Base-by-base conservation (phyloP, 306 rosid species). In the Vachellia collinsii region DNA sequence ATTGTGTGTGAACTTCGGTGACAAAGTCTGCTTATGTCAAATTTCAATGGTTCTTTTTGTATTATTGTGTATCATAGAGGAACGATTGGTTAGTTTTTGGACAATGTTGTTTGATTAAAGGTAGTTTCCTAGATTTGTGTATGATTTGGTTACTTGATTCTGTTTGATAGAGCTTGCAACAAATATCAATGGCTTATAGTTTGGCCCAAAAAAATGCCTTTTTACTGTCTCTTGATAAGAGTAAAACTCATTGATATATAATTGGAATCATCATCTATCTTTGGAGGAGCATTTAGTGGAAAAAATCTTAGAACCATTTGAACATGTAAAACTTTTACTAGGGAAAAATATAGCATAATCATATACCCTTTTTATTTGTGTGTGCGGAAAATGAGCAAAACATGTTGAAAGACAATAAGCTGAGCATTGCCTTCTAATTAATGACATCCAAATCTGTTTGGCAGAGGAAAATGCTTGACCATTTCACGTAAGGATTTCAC, bases 131-230 rank as follows among this genome's bases (percentile, higher is more conserved):
- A 11, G 37, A 14, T 65, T 16, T 46, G 11, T 29, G 38, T 47
- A 20, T 80, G 63, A 73, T 69, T 61, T 77, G 66, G 58, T 77
- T 77, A 16, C 17, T 59, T 67, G 66, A 50, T 72, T 5, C 20
- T 79, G 38, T 72, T 75, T 59, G 16, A 48, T 79, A 81, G 83
- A 79, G 75, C 16, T 63, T 58, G 68, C 80, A 44, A 77, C 61
- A 53, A 34, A 70, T 29, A 68, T 72, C 84, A 78, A 94, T 95
- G 99, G 93, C 99, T 82, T 93, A 84, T 76, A 73, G 97, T 79
- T 92, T 96, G n/a, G n/a, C n/a, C n/a, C n/a, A n/a, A n/a, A n/a
- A n/a, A n/a, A n/a, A n/a, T n/a, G n/a, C n/a, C n/a, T n/a, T n/a
- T n/a, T n/a, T n/a, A n/a, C 10, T 84, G 85, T 86, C 92, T 95